Percentiles rank a stretch among this genome's conserved stretches.
Evolutionary conservation across 176 grass and related monocot species (phyloP).

Genomic region (Hyparrhenia diplandra): DNA sequence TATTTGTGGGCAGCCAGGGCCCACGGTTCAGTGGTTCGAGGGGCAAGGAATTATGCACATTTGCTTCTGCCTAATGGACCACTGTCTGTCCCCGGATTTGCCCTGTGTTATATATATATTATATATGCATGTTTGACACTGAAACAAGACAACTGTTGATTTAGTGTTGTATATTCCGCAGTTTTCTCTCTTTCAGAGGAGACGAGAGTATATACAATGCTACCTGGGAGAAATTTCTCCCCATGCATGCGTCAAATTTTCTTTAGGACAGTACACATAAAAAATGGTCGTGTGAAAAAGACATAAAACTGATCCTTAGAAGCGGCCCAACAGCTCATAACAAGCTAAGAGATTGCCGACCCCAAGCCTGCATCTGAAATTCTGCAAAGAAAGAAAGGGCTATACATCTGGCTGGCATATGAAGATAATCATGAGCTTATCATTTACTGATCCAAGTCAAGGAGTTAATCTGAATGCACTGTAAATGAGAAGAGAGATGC

Average conservation of each 20-base stretch:
- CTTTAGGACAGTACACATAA: background rate
- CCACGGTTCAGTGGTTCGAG: conserved; percentile 40
- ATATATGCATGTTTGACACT: conserved; percentile 24
- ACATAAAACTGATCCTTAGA: background rate
- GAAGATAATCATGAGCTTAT: conserved; percentile 20
- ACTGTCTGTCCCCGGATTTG: conserved; percentile 21
- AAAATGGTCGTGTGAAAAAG: background rate
- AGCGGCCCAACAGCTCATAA: background rate
- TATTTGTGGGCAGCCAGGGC: conserved; percentile 28
- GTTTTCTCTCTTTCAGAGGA: background rate
- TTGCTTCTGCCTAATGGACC: conserved; percentile 36
- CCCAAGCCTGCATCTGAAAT: background rate
- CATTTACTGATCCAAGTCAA: background rate
- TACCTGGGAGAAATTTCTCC: background rate
- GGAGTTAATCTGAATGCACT: conserved; percentile 1
- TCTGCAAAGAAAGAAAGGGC: background rate
- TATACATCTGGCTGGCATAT: background rate
- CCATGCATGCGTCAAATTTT: background rate
- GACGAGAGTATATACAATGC: background rate
- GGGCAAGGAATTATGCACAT: conserved; percentile 31
- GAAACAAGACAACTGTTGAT: conserved; percentile 4
- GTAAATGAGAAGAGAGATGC: conserved; percentile 5
- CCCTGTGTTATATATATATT: background rate
- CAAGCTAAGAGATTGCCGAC: background rate
- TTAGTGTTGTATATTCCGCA: background rate